Evolutionary conservation across 805 yeast genomes (phyloP).

Genomic region (Candida nanaspora): DNA sequence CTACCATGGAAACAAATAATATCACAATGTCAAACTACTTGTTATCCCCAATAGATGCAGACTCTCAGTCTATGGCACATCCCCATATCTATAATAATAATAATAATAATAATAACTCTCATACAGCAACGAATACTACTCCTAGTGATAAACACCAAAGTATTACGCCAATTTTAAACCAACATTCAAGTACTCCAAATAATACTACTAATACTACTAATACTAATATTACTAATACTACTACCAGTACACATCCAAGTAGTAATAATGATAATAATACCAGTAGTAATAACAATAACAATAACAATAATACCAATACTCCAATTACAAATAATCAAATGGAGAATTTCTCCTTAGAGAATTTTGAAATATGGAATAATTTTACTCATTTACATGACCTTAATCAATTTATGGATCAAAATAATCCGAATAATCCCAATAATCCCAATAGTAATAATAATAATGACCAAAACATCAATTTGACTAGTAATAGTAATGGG

Average conservation of each 20-base stretch:
- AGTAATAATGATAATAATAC: neutral
- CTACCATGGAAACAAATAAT: too few species aligned
- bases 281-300: neutral
- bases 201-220: neutral
- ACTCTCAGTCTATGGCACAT: too few species aligned
- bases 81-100: too few species aligned
- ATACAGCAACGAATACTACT: too few species aligned
- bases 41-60: too few species aligned
- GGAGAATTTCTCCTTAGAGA: slow-evolving; percentile 8
- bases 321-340: neutral
- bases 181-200: neutral
- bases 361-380: slow-evolving; percentile 12
- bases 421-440: neutral
- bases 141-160: too few species aligned
- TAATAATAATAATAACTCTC: too few species aligned
- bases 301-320: neutral
- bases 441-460: slow-evolving; percentile 4
- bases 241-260: neutral
- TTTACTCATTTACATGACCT: slow-evolving; percentile 5
- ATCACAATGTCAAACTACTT: too few species aligned
- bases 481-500: slow-evolving; percentile 9
- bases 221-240: neutral
- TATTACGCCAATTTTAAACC: too few species aligned
- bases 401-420: slow-evolving; percentile 3
- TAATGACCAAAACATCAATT: slow-evolving; percentile 14